Base-by-base conservation (phyloP, 345 rosid species). In the Linum tenue region DNA sequence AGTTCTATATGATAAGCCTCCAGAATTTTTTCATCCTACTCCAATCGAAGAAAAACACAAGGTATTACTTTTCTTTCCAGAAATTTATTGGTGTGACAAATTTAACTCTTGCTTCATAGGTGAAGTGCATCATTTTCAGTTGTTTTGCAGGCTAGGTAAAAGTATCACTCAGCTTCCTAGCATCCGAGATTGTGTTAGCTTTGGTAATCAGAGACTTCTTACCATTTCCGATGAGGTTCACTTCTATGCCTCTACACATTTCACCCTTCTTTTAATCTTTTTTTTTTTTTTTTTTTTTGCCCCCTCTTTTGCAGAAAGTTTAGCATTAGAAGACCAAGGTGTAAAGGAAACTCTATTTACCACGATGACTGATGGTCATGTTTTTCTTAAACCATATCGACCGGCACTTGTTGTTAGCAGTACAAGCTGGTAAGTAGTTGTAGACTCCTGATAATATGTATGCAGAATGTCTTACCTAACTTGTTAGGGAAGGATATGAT, bases 361-460 rank as follows among this genome's bases (percentile, higher is more conserved):
- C 22, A 64, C 71, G 56, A 72, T 72, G 56, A 70, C 17, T 44
- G 81, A 73, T 73, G 61, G 68, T 62, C 75, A 63, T 62, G 63
- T 85, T 71, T 73, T 66, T 35, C 78, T 82, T 67, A 94, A 86
- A 83, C 79, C 72, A 56, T 84, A 81, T 64, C 85, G 95, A 69
- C 97, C 95, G 42, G 99, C 96, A 40, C 92, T 94, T 81, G 81
- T 94, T 39, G 92, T 94, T 60, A 94, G 97, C 83, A 94, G 99
- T 75, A 94, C 99, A 64, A 94, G 97, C 81, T 94, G 99, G 99
- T 94, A 71, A 79, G 85, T 17, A n/a, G 22, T 56, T 56, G 31
- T 56, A 7, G 8, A 14, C 31, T 22, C 31, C 31, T 22, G 31
- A 22, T 22, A 22, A 22, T 22, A 22, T 22, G 31, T 22, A 22